Percentiles rank a stretch among this genome's conserved stretches.
These are phyloP conservation scores for Lepidium sativum DNA, from an alignment of 345 rosid genomes.

Conservation along the genomic window DNA sequence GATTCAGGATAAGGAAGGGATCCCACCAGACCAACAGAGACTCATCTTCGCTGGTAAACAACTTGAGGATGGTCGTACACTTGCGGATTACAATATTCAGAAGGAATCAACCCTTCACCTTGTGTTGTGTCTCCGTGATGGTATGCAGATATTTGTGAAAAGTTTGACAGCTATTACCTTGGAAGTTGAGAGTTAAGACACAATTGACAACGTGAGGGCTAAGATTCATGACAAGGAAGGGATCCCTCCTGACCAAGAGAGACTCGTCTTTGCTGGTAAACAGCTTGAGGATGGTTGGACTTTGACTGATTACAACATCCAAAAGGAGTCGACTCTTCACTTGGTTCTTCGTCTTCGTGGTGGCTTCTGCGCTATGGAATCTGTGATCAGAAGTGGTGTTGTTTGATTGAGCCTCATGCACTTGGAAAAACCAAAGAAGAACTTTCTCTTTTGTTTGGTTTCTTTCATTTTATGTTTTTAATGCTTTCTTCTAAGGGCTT, in stretches of 20 bases:
- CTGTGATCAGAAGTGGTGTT: conserved; percentile 1
- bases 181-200: conserved; percentile 19
- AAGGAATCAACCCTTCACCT: conserved; percentile 15
- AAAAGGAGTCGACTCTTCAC: conserved; percentile 19
- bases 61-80: conserved; percentile 11
- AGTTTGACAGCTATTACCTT: conserved; percentile 12
- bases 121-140: conserved; percentile 16
- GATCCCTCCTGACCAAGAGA: conserved; percentile 17
- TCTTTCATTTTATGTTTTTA: neutral
- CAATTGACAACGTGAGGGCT: conserved; percentile 4
- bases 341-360: conserved; percentile 25
- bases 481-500: neutral
- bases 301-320: conserved; percentile 14
- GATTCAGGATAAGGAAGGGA: conserved; percentile 21
- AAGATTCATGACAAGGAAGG: conserved; percentile 24
- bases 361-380: conserved; percentile 11
- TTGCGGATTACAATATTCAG: conserved; percentile 13
- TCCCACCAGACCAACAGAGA: conserved; percentile 21
- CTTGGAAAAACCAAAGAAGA: neutral
- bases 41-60: conserved; percentile 23
- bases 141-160: conserved; percentile 18
- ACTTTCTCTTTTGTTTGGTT: neutral
- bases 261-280: conserved; percentile 11
- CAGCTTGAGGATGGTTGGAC: conserved; percentile 19
- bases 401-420: neutral